phyloP scores from a whole-genome alignment of 371 early-diverging fungal species.

The Nematocida major region DNA sequence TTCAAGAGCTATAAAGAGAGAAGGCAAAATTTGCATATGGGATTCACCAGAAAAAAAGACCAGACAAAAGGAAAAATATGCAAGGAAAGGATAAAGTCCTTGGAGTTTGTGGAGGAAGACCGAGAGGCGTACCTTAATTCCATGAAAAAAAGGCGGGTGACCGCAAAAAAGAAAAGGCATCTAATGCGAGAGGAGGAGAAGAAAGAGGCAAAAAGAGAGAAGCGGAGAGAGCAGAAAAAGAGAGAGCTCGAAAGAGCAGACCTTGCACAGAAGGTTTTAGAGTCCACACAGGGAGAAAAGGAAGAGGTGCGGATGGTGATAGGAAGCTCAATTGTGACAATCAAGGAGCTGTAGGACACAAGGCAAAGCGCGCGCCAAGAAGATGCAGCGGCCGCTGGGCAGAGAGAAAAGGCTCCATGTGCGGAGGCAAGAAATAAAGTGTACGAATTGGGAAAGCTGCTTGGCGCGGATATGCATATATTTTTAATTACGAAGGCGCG shows the following conservation, averaged over 20 bases:
- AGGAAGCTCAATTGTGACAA: slow-evolving; percentile 41
- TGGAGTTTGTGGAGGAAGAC: slow-evolving; percentile 11
- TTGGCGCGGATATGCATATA: no score
- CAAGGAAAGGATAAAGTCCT: slow-evolving; percentile 1
- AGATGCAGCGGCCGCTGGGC: no score
- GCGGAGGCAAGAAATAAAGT: no score
- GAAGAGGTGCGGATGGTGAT: slow-evolving; percentile 3
- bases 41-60: slow-evolving; percentile 14
- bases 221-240: slow-evolving; percentile 4
- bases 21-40: slow-evolving; percentile 16
- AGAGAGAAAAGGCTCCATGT: neutral
- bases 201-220: slow-evolving; percentile 27
- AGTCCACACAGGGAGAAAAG: neutral
- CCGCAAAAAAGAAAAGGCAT: neutral
- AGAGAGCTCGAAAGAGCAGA: slow-evolving; percentile 33
- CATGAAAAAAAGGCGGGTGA: slow-evolving; percentile 25
- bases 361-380: neutral
- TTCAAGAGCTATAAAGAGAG: no score
- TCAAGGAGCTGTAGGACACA: slow-evolving; percentile 27
- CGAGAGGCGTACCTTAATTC: slow-evolving; percentile 31
- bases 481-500: neutral
- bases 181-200: slow-evolving; percentile 33
- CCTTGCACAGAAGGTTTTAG: slow-evolving; percentile 23
- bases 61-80: slow-evolving; percentile 18
- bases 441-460: no score